Percentiles rank a stretch among this genome's conserved stretches.
Conservation (phyloP, 1,139 yeast species). For the Saccharomyces pastorianus region DNA sequence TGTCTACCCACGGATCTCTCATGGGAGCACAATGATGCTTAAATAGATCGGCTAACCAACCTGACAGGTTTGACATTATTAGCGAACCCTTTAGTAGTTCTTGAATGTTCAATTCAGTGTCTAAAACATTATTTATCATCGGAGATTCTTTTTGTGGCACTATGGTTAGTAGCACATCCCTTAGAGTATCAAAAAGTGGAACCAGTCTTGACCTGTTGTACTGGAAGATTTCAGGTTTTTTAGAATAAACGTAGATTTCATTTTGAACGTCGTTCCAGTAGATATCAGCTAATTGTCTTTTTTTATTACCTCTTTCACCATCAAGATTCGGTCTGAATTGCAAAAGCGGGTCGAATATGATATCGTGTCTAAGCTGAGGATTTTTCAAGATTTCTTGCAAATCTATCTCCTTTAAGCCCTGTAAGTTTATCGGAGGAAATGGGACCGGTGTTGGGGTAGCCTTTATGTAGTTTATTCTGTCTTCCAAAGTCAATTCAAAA, state of each 20-base stretch:
- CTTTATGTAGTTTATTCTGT: slow-evolving; percentile 23
- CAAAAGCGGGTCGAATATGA: slow-evolving; percentile 82
- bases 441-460: slow-evolving; percentile 25
- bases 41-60: slow-evolving; percentile 30
- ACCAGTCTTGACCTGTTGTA: slow-evolving; percentile 48
- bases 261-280: slow-evolving; percentile 74
- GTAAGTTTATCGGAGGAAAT: slow-evolving; percentile 77
- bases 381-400: slow-evolving; percentile 81
- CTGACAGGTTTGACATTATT: slow-evolving; percentile 27
- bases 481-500: slow-evolving; percentile 16
- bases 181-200: slow-evolving; percentile 61
- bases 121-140: slow-evolving; percentile 65
- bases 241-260: slow-evolving; percentile 39
- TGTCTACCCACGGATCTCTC: slow-evolving; percentile 86
- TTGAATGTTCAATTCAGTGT: slow-evolving; percentile 67
- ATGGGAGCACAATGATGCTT: slow-evolving; percentile 72
- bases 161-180: slow-evolving; percentile 66
- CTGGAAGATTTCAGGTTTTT: slow-evolving; percentile 28
- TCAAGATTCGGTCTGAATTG: slow-evolving; percentile 89
- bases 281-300: slow-evolving; percentile 64
- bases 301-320: slow-evolving; percentile 80
- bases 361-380: slow-evolving; percentile 89
- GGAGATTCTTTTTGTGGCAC: slow-evolving; percentile 73
- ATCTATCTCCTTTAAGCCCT: slow-evolving; percentile 78
- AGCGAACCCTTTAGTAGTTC: slow-evolving; percentile 51